Evolutionary conservation across 2,329 filamentous ascomycete species (phyloP).

Genomic region (Gliomastix tumulicola): DNA sequence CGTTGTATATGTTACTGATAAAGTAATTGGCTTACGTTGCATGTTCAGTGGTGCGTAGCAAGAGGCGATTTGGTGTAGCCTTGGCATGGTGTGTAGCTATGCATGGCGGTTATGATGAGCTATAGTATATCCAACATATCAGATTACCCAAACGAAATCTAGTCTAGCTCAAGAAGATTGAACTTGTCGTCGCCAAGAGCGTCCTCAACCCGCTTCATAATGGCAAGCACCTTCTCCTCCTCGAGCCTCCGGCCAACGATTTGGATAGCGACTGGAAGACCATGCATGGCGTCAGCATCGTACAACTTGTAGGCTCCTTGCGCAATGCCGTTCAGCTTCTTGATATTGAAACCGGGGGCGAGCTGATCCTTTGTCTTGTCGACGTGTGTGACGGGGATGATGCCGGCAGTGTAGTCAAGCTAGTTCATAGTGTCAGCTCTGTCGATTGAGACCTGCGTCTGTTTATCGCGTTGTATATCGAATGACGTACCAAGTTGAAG

Average conservation of each 20-base stretch:
- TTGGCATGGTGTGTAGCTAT: too few species aligned
- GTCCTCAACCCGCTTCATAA: constrained; percentile 74
- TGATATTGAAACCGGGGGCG: constrained; percentile 51
- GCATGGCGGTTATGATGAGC: too few species aligned
- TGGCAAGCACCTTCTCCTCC: constrained; percentile 79
- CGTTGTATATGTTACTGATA: too few species aligned
- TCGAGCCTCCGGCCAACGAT: constrained; percentile 72
- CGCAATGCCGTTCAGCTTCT: constrained; percentile 70
- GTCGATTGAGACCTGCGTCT: too few species aligned
- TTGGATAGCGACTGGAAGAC: constrained; percentile 80
- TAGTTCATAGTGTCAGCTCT: constrained; percentile 21
- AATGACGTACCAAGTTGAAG: constrained; percentile 67
- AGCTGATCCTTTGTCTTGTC: constrained; percentile 62
- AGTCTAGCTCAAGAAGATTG: constrained; percentile 40
- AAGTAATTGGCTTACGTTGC: too few species aligned
- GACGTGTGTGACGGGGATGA: constrained; percentile 81
- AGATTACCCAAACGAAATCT: constrained; percentile 5
- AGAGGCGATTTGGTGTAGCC: too few species aligned
- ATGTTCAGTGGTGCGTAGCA: too few species aligned
- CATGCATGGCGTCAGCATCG: constrained; percentile 75
- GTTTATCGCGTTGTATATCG: too few species aligned
- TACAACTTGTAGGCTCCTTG: constrained; percentile 82
- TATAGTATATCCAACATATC: too few species aligned
- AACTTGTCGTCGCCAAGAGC: constrained; percentile 57
- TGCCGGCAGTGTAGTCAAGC: constrained; percentile 80